A percentile compares a stretch with the other conserved stretches of the same genome.
These are phyloP conservation scores for Metschnikowia orientalis DNA, from an alignment of 805 yeast species.

Conservation along the genomic window DNA sequence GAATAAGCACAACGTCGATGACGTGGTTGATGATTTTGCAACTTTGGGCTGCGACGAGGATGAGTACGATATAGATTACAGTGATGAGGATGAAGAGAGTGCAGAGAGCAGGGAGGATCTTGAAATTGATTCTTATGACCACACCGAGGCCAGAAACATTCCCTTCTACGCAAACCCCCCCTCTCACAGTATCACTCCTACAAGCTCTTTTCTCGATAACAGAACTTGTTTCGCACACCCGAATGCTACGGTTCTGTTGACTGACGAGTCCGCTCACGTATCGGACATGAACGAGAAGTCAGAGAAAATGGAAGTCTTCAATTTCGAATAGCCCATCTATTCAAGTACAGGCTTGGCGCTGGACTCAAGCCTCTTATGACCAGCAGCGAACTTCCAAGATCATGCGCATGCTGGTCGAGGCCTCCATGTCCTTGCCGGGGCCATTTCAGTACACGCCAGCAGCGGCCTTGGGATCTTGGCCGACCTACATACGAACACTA, in stretches of 20 bases:
- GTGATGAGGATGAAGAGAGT: slow-evolving; percentile 21
- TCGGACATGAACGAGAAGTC: slow-evolving; percentile 7
- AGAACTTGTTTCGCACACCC: slow-evolving; percentile 43
- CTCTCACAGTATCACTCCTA: slow-evolving; percentile 30
- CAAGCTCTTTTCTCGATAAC: slow-evolving; percentile 27
- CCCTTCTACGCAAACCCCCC: slow-evolving; percentile 30
- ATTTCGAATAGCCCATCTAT: slow-evolving; percentile 3
- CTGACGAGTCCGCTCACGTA: slow-evolving; percentile 10
- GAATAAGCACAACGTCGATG: slow-evolving; percentile 24
- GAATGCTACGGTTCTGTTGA: slow-evolving; percentile 30
- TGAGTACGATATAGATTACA: slow-evolving; percentile 34
- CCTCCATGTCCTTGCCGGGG: too few relatives aligned
- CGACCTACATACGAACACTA: too few relatives aligned
- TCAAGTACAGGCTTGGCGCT: too few relatives aligned
- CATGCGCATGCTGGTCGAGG: too few relatives aligned
- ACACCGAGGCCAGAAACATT: slow-evolving; percentile 17
- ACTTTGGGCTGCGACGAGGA: slow-evolving; percentile 18
- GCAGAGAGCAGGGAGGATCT: slow-evolving; percentile 5
- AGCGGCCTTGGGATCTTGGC: too few relatives aligned
- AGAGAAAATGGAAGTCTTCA: slow-evolving; percentile 3
- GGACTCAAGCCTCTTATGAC: too few relatives aligned
- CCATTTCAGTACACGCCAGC: too few relatives aligned
- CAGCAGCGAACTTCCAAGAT: too few relatives aligned
- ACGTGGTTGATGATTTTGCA: slow-evolving; percentile 11
- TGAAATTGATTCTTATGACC: neutral